Base-by-base conservation (phyloP, 371 early-diverging fungal genomes). In the Mortierella sp. region DNA sequence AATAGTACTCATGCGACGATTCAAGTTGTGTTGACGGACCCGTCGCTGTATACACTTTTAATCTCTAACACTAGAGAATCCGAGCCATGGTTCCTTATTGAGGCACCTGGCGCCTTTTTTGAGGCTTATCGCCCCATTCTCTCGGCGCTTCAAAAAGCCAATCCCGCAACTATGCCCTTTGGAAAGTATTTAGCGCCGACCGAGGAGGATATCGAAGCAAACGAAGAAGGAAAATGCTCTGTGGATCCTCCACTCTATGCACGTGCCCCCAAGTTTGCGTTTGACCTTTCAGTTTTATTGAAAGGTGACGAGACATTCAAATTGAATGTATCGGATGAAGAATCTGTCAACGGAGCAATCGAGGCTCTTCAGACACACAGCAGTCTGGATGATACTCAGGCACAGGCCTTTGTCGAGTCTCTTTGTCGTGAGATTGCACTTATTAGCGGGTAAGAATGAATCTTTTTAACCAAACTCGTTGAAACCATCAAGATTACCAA, bases 61-160 rank as follows among this genome's bases (percentile, higher is more conserved):
- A 37, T 74, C 46, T 37, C 37, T 9, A 37, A 37, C 37, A 37
- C 3, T 37, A 9, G 37, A 37, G 52, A 62, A 43, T 37, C 15
- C 11, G 61, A 69, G 18, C 72, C 62, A 19, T 67, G 80, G 52
- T 84, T 77, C 58, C 66, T 87, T 16, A 80, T 86, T 3, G 86
- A 85, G 70, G 72, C 77, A 1, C 72, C 72, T 0, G 80, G 81
- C 0, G 75, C 83, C 4, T 80, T 83, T 59, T 84, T 84, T 26
- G 86, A 81, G 28, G 59, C 83, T 11, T 87, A 87, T 46, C 62
- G 80, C 6, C 85, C 85, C 0, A 74, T 85, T 21, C 70, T 86
- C n/a, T 66, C 72, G 26, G 81, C 83, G 1, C 69, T 87, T 12
- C 83, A 86, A 62, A 57, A 15, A 11, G 57, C 29, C 50, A 64